phyloP scores from a whole-genome alignment of 345 rosid genomes.

The Pistacia atlantica region DNA sequence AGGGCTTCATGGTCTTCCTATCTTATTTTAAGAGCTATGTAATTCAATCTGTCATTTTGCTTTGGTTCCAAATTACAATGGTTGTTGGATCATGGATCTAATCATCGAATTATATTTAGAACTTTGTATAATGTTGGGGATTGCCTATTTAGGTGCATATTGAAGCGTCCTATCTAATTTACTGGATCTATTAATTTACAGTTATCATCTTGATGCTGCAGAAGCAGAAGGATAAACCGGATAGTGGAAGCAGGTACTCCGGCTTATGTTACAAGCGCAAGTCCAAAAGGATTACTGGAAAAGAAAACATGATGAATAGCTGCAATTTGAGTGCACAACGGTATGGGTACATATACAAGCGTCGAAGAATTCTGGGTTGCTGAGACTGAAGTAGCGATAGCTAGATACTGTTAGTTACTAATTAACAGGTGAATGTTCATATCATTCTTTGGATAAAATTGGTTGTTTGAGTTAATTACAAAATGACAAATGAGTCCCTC shows the following conservation, averaged over 20 bases:
- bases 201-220: neutral
- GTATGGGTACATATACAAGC: conserved; percentile 25
- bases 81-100: neutral
- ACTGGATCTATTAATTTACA: neutral
- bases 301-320: conserved; percentile 12
- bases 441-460: neutral
- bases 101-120: neutral
- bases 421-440: neutral
- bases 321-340: neutral
- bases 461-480: neutral
- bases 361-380: conserved; percentile 25
- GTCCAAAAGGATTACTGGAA: conserved; percentile 9
- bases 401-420: neutral
- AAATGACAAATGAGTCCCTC: neutral
- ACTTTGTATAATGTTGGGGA: neutral
- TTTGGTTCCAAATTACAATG: neutral
- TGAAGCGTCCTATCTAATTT: too few species aligned
- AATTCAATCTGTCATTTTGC: neutral
- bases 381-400: neutral
- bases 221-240: conserved; percentile 10
- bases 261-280: conserved; percentile 27
- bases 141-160: neutral
- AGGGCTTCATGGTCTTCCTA: neutral
- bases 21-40: neutral
- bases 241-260: conserved; percentile 13